Evolutionary conservation across 441 rosid genomes (phyloP), one percentile per base, ranked within the genome.

Genomic region (Gossypium armourianum): DNA sequence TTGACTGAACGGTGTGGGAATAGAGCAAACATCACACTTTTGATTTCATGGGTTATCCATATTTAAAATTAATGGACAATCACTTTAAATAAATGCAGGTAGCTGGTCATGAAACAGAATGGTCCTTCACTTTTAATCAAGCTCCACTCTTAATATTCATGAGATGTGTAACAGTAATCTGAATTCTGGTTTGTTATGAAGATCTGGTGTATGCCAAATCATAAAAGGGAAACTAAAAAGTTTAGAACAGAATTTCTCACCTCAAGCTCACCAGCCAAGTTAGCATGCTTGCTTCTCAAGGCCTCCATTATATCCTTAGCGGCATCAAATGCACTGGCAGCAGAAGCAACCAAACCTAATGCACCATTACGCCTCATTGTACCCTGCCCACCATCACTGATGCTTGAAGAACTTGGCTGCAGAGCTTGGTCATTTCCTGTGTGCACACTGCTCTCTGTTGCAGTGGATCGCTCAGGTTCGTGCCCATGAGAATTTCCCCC

Each of bases 251-350:
- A 58, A 83, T 56, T 72, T 45, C 76, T 77, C 79, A 92, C 99
- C 97, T 95, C 99, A 69, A 95, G 96, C 76, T 95, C 97, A 76
- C 91, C 74, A 53, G 99, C 99, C 86, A 95, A 82, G 83, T 95
- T 95, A 72, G 84, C 78, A 74, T 95, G 97, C 86, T 92, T 92
- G 90, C 93, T 90, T 84, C 97, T 86, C 54, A 95, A 88, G 67
- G 95, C 78, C 86, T 92, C 99, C 97, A 92, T 95, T 71, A 95
- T 87, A 80, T 95, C 97, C 80, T 90, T 92, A n/a, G 97, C 99
- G 67, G 97, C 89, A 70, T 92, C 96, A 84, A 92, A 95, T 75
- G 97, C 97, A 82, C 85, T 81, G 54, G 86, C 87, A 78, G 97
- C 94, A 82, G 91, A 87, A 69, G 90, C 89, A 64, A 83, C 92